A percentile compares a stretch with the other conserved stretches of the same genome.
phyloP scores from a whole-genome alignment of 208 protist species.

The Acanthamoeba lenticulata region DNA sequence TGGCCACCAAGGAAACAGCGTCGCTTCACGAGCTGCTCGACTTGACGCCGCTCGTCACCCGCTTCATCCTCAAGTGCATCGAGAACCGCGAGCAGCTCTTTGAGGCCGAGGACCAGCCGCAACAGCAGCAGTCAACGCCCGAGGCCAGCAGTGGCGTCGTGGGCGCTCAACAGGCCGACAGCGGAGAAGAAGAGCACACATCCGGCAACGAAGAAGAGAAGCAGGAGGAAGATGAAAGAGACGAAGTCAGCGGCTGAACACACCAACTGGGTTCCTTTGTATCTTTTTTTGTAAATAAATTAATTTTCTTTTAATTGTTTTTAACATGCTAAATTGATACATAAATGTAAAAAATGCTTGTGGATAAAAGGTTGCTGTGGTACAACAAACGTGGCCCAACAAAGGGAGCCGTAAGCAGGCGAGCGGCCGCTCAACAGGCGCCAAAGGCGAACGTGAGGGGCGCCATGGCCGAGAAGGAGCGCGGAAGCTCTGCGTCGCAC shows the following conservation, averaged over 20 bases:
- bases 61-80: constrained; percentile 25
- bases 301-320: no score
- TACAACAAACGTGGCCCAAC: neutral
- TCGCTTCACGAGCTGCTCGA: constrained; percentile 13
- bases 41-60: constrained; percentile 17
- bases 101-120: neutral
- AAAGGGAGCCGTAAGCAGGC: neutral
- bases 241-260: no score
- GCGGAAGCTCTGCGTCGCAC: constrained; percentile 20
- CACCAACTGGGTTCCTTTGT: no score
- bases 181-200: neutral
- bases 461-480: neutral
- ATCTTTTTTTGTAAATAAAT: no score
- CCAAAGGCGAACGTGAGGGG: neutral
- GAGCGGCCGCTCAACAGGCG: neutral
- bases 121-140: neutral
- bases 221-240: neutral
- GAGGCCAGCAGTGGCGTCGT: neutral
- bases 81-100: constrained; percentile 24
- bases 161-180: neutral
- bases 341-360: neutral
- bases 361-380: neutral
- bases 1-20: neutral
- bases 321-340: no score
- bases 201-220: neutral